Conservation (phyloP, 176 grass and related monocot species). For the Carex kokanica region DNA sequence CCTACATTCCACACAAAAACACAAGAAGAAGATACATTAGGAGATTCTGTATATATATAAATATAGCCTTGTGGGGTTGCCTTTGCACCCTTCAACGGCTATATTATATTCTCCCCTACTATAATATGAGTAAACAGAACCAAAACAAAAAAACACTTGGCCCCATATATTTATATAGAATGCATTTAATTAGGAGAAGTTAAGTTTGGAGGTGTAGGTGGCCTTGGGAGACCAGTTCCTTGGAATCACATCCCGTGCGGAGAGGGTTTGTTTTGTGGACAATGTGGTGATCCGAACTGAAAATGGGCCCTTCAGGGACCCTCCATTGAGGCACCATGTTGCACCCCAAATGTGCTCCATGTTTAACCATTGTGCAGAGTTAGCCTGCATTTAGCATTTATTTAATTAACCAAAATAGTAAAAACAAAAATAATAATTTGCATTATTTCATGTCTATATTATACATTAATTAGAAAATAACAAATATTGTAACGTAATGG, state of each 20-base stretch:
- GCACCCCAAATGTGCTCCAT: slow-evolving; percentile 96
- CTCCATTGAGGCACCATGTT: slow-evolving; percentile 76
- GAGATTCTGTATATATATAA: slow-evolving; percentile 30
- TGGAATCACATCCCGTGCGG: slow-evolving; percentile 81
- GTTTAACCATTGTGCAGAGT: slow-evolving; percentile 83
- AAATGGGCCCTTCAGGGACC: slow-evolving; percentile 73
- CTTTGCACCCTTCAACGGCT: slow-evolving; percentile 43
- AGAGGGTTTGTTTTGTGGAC: slow-evolving; percentile 58
- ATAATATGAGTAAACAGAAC: slow-evolving; percentile 16
- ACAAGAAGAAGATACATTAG: slow-evolving; percentile 14
- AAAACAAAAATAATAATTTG: background rate
- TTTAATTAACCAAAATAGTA: background rate
- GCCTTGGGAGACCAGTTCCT: slow-evolving; percentile 83
- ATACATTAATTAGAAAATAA: background rate
- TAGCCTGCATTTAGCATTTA: slow-evolving; percentile 42
- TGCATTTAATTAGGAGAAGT: slow-evolving; percentile 54
- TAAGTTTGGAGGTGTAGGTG: slow-evolving; percentile 96
- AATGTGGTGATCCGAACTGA: slow-evolving; percentile 83
- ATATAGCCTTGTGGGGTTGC: slow-evolving; percentile 30
- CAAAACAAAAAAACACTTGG: slow-evolving; percentile 35
- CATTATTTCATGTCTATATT: background rate
- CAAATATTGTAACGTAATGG: background rate
- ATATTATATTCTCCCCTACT: slow-evolving; percentile 17
- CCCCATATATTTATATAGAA: background rate
- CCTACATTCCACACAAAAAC: slow-evolving; percentile 23